Base-by-base conservation (phyloP, 176 grass and related monocot species). In the Pontederia crassipes region DNA sequence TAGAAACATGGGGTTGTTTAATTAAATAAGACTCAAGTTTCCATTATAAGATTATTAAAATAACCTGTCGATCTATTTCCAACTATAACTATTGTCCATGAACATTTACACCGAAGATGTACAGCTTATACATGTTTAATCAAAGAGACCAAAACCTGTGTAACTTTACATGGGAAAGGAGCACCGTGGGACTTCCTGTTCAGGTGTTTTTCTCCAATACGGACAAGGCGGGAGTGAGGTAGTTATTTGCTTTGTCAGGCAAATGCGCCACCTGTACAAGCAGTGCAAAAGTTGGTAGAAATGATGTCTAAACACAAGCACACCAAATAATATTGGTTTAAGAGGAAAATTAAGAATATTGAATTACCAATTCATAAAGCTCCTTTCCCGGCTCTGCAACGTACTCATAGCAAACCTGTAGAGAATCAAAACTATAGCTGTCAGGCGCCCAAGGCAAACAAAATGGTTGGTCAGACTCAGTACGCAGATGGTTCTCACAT, bases 181-280 rank as follows among this genome's bases (percentile, higher is more conserved):
- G 1, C 10, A 50, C 46, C 5, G 4, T 0, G 13, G 10, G 0
- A 12, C 11, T 5, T 29, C 15, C 26, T 52, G 10, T 45, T 92
- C 77, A 98, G 35, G 93, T 92, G 66, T 98, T 98, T 69, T 92
- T 98, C 81, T 98, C 84, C 62, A 98, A 79, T 71, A 92, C 93
- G 62, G 93, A 92, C 26, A 98, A 24, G 54, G 93, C 93, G 55
- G 93, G 93, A 64, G 93, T 69, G 49, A 98, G 84, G 47, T 92
- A 98, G 74, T 98, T 97, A 70, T 97, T 98, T 74, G 93, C 93
- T 77, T 98, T 98, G 77, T 98, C 93, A 48, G 93, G 93, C 49
- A 98, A 85, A 83, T 98, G 93, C 53, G 87, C 93, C 17, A 98
- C 93, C 93, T 98, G 77, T 52, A 72, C 53, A 52, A 72, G 58